These are phyloP conservation scores for Solanum peruvianum DNA, from an alignment of 257 asterid genomes.

Conservation along the genomic window DNA sequence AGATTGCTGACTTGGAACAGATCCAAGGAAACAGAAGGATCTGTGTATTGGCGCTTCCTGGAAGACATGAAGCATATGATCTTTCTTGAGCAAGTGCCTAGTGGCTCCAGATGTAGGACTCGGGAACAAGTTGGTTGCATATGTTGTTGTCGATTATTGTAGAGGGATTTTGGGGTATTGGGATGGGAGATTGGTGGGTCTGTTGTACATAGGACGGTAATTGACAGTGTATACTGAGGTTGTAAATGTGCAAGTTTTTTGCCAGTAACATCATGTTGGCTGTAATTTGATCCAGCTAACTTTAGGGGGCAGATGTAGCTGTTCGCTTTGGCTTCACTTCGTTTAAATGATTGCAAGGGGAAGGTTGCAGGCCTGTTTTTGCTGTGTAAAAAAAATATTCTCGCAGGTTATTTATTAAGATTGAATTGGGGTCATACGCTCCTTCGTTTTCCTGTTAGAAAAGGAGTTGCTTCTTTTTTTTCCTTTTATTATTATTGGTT, in stretches of 20 bases:
- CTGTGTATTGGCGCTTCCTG: not conserved
- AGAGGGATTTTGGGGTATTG: not conserved
- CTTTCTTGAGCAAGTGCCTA: not conserved
- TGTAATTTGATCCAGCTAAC: not conserved
- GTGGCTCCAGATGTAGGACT: not conserved
- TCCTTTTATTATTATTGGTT: not conserved
- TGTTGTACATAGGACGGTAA: slow-evolving; percentile 19
- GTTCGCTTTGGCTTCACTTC: slow-evolving; percentile 6
- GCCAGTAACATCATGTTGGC: not conserved
- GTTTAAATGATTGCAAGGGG: slow-evolving; percentile 1
- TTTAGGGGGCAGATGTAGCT: not conserved
- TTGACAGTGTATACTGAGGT: slow-evolving; percentile 3
- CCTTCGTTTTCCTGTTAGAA: not conserved
- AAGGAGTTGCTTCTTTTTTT: not conserved
- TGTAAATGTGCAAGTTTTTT: slow-evolving; percentile 21
- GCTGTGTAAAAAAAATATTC: not conserved
- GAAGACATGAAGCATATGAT: not conserved
- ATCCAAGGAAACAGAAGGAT: not conserved
- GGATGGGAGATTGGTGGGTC: not conserved
- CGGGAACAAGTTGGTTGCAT: not conserved
- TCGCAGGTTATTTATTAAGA: slow-evolving; percentile 7
- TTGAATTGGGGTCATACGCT: not conserved
- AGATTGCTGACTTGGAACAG: not conserved
- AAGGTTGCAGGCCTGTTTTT: not conserved
- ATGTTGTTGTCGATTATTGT: not conserved